A percentile compares a stretch with the other conserved stretches of the same genome.
Evolutionary conservation across 2,329 filamentous ascomycete genomes (phyloP).

Genomic region (Sporothrix curviconia): DNA sequence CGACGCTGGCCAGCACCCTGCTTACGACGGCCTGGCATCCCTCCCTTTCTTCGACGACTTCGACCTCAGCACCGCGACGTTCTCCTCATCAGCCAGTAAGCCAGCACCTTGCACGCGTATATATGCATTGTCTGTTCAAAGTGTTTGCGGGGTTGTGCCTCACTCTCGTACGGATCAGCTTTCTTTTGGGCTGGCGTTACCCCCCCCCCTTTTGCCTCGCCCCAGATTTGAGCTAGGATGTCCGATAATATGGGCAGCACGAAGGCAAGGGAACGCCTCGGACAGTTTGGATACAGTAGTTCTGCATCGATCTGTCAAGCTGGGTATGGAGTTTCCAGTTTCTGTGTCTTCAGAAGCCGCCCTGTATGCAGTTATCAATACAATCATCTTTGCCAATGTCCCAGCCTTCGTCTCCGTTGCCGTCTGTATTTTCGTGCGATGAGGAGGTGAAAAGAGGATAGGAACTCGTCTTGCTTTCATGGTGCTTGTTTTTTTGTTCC

Average conservation of each 20-base stretch:
- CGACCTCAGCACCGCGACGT: conserved; percentile 92
- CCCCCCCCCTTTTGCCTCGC: too few species aligned
- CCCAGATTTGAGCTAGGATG: not conserved
- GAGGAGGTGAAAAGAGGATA: not conserved
- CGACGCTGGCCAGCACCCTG: conserved; percentile 94
- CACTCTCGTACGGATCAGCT: not conserved
- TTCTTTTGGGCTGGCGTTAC: not conserved
- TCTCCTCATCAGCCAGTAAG: conserved; percentile 98
- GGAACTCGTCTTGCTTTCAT: too few species aligned
- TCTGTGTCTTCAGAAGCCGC: not conserved
- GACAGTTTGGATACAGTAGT: too few species aligned
- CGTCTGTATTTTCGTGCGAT: not conserved
- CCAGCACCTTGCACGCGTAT: conserved; percentile 24
- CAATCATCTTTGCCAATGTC: conserved; percentile 16
- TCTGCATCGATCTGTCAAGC: not conserved
- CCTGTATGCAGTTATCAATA: conserved; percentile 26
- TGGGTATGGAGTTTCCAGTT: not conserved
- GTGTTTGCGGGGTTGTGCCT: not conserved
- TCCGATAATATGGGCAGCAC: not conserved
- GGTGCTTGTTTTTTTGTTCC: too few species aligned
- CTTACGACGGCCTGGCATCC: conserved; percentile 86
- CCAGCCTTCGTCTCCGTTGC: not conserved
- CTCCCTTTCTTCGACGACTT: conserved; percentile 98
- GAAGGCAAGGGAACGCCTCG: too few species aligned
- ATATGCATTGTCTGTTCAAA: not conserved